Evolutionary conservation across 768 basidiomycete species (phyloP).

Genomic region (Neoboletus magnificus): DNA sequence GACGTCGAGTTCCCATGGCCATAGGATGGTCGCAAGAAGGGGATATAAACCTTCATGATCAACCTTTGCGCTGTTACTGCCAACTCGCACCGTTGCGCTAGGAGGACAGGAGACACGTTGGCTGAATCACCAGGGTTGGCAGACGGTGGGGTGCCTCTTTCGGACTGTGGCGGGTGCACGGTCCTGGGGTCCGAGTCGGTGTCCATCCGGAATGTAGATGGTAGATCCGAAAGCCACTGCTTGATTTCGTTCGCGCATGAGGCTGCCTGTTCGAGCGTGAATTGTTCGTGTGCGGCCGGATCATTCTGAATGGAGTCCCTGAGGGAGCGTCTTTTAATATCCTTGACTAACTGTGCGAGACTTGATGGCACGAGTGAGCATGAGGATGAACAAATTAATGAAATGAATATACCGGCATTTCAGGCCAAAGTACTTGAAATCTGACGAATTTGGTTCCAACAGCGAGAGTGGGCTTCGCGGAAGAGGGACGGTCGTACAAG

Average conservation of each 20-base stretch:
- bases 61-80: constrained; percentile 58
- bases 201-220: constrained; percentile 46
- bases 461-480: constrained; percentile 29
- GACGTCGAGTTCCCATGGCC: constrained; percentile 26
- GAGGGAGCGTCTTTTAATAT: constrained; percentile 50
- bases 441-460: constrained; percentile 30
- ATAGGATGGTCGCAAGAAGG: constrained; percentile 50
- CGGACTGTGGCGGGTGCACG: constrained; percentile 9
- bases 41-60: constrained; percentile 63
- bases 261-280: constrained; percentile 60
- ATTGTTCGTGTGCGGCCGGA: constrained; percentile 28
- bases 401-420: constrained; percentile 54
- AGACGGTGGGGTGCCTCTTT: constrained; percentile 7
- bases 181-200: constrained; percentile 30
- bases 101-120: constrained; percentile 35
- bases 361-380: constrained; percentile 31
- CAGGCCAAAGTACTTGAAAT: constrained; percentile 49
- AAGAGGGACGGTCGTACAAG: constrained; percentile 43
- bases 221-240: constrained; percentile 51
- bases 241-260: constrained; percentile 55
- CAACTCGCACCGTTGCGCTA: constrained; percentile 57
- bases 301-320: constrained; percentile 37
- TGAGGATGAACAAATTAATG: not conserved
- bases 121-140: constrained; percentile 12
- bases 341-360: constrained; percentile 61